phyloP scores from a whole-genome alignment of 805 yeast species.

The Schizosaccharomyces octosporus region DNA sequence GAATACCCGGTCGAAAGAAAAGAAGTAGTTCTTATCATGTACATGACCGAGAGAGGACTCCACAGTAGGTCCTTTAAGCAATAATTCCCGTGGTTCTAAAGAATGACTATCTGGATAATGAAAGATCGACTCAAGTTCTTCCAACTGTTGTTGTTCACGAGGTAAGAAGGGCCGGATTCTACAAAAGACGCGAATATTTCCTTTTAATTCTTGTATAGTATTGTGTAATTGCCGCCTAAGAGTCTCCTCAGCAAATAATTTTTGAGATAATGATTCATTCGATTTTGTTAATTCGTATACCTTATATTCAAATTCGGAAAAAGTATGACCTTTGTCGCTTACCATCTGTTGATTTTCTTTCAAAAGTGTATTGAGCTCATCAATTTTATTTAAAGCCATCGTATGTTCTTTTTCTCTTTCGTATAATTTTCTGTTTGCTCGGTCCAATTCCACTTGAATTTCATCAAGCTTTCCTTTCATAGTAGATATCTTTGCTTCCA shows the following conservation, averaged over 20 bases:
- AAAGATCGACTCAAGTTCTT: slow-evolving; percentile 10
- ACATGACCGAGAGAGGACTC: slow-evolving; percentile 5
- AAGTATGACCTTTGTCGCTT: background rate
- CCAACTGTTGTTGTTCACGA: slow-evolving; percentile 5
- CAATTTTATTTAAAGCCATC: too few species aligned
- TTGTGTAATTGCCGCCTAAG: slow-evolving; percentile 44
- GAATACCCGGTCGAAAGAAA: slow-evolving; percentile 63
- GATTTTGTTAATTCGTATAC: background rate
- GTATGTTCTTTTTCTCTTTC: too few species aligned
- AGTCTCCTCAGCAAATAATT: slow-evolving; percentile 26
- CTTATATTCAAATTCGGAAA: background rate
- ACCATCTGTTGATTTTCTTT: background rate
- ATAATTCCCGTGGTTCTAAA: slow-evolving; percentile 10
- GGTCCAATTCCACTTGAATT: too few species aligned
- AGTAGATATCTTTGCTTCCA: too few species aligned
- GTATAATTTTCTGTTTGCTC: too few species aligned
- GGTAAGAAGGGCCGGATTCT: slow-evolving; percentile 40
- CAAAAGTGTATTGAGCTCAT: too few species aligned
- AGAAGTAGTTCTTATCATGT: slow-evolving; percentile 17
- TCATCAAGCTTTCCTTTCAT: too few species aligned
- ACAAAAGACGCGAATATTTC: slow-evolving; percentile 79
- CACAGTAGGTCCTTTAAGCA: slow-evolving; percentile 9
- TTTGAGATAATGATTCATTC: slow-evolving; percentile 4
- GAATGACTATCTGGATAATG: background rate
- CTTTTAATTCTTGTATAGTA: slow-evolving; percentile 60